Base-by-base conservation (phyloP, 2,329 filamentous ascomycete species). In the Didymella keratinophila region DNA sequence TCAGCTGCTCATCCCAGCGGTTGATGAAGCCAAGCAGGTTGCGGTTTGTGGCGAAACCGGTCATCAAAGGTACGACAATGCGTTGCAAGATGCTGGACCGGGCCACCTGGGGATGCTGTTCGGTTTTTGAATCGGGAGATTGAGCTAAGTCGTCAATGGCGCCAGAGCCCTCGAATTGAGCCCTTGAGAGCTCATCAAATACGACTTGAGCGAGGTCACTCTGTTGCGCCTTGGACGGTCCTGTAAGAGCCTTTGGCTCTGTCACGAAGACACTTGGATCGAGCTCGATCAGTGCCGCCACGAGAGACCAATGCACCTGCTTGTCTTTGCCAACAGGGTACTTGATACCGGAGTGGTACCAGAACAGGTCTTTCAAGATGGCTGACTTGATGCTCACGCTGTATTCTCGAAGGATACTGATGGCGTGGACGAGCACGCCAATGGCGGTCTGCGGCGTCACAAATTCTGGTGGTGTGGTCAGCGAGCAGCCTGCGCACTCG, bases 1-100 rank as follows among this genome's bases (percentile, higher is more conserved):
- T 61, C 0, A 78, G 65, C 43, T 78, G 74, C 9, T 63, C 54
- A 46, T 76, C 70, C 75, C 75, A 78, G 50, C 63, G 62, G n/a
- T 58, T 62, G 23, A 78, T 47, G 57, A 76, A 77, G 8, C 73
- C 74, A 7, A 71, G 52, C 6, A 78, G 54, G 48, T 76, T 70
- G 11, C 76, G 63, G 45, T 73, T 76, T 10, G 69, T 66, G 10
- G 73, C 68, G 49, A 73, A 78, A 2, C 74, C 71, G 25, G 65
- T 67, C 60, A 77, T 68, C 21, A 77, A 54, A 1, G 76, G 74
- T 18, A 72, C 53, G 21, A 77, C 52, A 8, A 77, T 61, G n/a
- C 42, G 46, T 5, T 60, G 56, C 30, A 69, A 18, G 2, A 71
- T 52, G 11, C 42, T 27, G 14, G 37, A 21, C 32, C 25, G 43